A percentile compares a stretch with the other conserved stretches of the same genome.
phyloP scores from a whole-genome alignment of 768 basidiomycete species.

The Phanerochaete carnosa region DNA sequence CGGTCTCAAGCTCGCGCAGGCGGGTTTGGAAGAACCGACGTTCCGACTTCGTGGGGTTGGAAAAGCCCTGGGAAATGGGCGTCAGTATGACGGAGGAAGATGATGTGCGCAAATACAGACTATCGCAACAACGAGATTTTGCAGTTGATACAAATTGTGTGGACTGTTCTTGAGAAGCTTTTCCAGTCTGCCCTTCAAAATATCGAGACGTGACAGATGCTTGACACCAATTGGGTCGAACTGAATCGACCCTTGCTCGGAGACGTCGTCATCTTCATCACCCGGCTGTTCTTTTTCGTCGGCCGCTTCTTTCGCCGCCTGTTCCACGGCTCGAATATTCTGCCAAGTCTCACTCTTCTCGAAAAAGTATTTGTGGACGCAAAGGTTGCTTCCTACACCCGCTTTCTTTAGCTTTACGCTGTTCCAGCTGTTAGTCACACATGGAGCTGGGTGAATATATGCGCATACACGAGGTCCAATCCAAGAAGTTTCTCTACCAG shows the following conservation, averaged over 20 bases:
- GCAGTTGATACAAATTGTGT: constrained; percentile 67
- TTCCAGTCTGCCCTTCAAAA: constrained; percentile 68
- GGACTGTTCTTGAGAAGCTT: constrained; percentile 69
- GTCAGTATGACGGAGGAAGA: neutral
- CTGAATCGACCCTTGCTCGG: constrained; percentile 28
- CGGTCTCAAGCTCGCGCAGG: constrained; percentile 67
- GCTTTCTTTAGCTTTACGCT: constrained; percentile 78
- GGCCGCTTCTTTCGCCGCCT: constrained; percentile 26
- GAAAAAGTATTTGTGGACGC: constrained; percentile 83
- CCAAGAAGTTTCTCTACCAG: constrained; percentile 73
- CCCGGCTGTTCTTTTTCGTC: constrained; percentile 35
- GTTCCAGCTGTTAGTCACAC: constrained; percentile 4
- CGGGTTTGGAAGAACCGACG: constrained; percentile 81
- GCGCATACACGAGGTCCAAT: constrained; percentile 66
- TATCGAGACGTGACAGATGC: constrained; percentile 70
- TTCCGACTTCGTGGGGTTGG: constrained; percentile 70
- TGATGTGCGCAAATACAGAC: constrained; percentile 38
- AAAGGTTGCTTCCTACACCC: constrained; percentile 73
- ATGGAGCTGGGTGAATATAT: neutral
- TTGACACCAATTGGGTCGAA: constrained; percentile 78
- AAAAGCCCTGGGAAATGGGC: constrained; percentile 55
- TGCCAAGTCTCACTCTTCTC: constrained; percentile 75
- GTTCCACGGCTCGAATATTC: constrained; percentile 69
- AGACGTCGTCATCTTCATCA: constrained; percentile 21
- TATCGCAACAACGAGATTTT: constrained; percentile 74